Conservation (phyloP, 768 basidiomycete genomes). For the Hericium coralloides region DNA sequence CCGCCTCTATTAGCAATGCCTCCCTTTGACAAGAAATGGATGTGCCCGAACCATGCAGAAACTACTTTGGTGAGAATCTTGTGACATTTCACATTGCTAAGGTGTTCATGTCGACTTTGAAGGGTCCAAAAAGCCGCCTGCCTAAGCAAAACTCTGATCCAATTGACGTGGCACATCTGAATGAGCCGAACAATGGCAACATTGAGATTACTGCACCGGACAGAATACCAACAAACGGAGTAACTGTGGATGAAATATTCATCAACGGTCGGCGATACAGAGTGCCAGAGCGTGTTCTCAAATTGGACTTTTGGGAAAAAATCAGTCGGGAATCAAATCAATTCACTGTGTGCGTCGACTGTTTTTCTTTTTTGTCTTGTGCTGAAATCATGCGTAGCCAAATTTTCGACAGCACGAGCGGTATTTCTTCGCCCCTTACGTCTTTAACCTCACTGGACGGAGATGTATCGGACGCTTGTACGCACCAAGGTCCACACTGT, state of each 20-base stretch:
- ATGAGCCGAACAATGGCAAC: slow-evolving; percentile 84
- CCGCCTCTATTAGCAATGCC: slow-evolving; percentile 87
- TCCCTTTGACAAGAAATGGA: slow-evolving; percentile 87
- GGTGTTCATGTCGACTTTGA: neutral
- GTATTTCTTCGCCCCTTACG: slow-evolving; percentile 21
- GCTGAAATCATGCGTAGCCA: too few relatives aligned
- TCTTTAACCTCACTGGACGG: slow-evolving; percentile 15
- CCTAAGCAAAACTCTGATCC: slow-evolving; percentile 59
- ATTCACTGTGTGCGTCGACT: too few relatives aligned
- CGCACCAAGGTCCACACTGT: neutral
- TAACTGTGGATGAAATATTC: slow-evolving; percentile 71
- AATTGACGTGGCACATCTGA: slow-evolving; percentile 67
- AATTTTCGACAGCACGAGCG: neutral
- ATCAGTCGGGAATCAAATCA: slow-evolving; percentile 21
- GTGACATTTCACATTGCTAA: slow-evolving; percentile 3
- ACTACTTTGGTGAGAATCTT: slow-evolving; percentile 57
- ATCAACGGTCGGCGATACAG: slow-evolving; percentile 87
- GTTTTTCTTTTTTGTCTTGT: too few relatives aligned
- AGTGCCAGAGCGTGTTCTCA: slow-evolving; percentile 85
- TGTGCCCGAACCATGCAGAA: slow-evolving; percentile 98
- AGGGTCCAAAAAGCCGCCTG: slow-evolving; percentile 77
- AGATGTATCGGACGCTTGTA: slow-evolving; percentile 3
- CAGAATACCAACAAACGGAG: slow-evolving; percentile 36
- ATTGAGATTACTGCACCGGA: slow-evolving; percentile 78
- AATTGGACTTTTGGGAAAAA: slow-evolving; percentile 94